Evolutionary conservation across 768 basidiomycete species (phyloP).

Genomic region (Saitozyma sp.): DNA sequence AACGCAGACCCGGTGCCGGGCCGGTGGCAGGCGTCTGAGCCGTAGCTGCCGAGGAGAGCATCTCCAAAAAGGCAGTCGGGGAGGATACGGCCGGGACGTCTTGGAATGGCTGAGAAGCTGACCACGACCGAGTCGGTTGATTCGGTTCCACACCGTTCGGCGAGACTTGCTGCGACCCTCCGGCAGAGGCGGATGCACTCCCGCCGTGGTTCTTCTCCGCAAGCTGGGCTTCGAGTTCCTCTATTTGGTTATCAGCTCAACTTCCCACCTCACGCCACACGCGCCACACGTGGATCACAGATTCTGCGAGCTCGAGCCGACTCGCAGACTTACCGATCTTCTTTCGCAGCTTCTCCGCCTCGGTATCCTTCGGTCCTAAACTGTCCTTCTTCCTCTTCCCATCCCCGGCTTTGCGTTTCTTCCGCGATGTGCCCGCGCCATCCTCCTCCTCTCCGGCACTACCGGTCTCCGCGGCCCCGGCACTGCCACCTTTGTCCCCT

Average conservation of each 20-base stretch:
- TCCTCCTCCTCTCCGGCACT: constrained; percentile 10
- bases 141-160: constrained; percentile 2
- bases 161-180: background rate
- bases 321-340: constrained; percentile 34
- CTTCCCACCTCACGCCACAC: background rate
- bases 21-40: constrained; percentile 17
- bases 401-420: constrained; percentile 14
- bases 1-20: constrained; percentile 11
- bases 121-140: constrained; percentile 10
- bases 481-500: constrained; percentile 4
- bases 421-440: constrained; percentile 5
- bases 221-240: constrained; percentile 39
- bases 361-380: constrained; percentile 21
- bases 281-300: too few species aligned
- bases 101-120: constrained; percentile 4
- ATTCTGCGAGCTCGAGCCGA: background rate
- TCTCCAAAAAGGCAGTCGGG: constrained; percentile 44
- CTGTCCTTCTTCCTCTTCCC: constrained; percentile 19
- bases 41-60: constrained; percentile 42
- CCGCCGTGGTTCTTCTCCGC: constrained; percentile 3
- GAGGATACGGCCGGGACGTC: constrained; percentile 22
- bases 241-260: constrained; percentile 16
- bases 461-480: constrained; percentile 4
- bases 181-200: background rate
- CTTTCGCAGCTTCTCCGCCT: constrained; percentile 30